A percentile compares a stretch with the other conserved stretches of the same genome.
phyloP scores from a whole-genome alignment of 148 eudicot genomes.

The Talinum fruticosum region DNA sequence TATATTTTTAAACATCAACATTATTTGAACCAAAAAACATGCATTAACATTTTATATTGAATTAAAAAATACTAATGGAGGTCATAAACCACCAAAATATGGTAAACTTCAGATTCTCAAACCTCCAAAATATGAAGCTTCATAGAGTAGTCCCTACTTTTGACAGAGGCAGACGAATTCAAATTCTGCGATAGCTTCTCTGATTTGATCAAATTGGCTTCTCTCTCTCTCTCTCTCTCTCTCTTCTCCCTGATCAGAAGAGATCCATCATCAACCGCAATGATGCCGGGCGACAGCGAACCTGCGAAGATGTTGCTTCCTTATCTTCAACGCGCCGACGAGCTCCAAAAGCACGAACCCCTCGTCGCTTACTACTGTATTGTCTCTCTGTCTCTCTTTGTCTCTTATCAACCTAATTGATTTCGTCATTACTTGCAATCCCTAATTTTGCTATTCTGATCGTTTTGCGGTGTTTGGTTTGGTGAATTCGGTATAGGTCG shows the following conservation, averaged over 20 bases:
- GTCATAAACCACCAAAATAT: no score
- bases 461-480: constrained; percentile 2
- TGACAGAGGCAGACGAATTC: not conserved
- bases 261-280: not conserved
- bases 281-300: constrained; percentile 55
- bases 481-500: constrained; percentile 58
- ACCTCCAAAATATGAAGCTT: no score
- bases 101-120: no score
- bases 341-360: constrained; percentile 93
- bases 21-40: no score
- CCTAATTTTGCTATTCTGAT: constrained; percentile 12
- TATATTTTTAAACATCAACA: no score
- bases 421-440: not conserved
- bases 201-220: not conserved
- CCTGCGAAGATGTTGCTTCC: constrained; percentile 93
- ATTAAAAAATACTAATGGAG: no score
- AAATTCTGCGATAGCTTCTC: not conserved
- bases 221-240: not conserved
- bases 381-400: not conserved
- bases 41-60: no score
- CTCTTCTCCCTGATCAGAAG: not conserved
- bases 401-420: not conserved
- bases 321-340: constrained; percentile 98
- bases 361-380: constrained; percentile 97
- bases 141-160: no score